Conservation (phyloP, 169 alveolate species). For the Plasmodium vivax region DNA sequence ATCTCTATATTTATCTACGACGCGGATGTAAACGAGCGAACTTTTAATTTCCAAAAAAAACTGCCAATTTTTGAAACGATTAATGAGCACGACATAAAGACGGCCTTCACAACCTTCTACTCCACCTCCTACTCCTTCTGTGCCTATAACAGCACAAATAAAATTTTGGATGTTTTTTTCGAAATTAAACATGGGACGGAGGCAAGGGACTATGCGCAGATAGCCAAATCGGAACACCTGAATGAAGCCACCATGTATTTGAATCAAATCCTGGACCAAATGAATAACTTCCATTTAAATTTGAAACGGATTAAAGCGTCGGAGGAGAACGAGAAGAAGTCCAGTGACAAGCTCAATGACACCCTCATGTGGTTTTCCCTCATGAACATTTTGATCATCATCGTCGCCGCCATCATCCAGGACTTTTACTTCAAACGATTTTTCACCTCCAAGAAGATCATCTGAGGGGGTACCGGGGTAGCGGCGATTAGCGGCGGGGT, state of each 20-base stretch:
- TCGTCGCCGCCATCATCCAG: slow-evolving; percentile 48
- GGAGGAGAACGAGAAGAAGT: slow-evolving; percentile 57
- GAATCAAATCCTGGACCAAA: slow-evolving; percentile 42
- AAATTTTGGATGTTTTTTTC: slow-evolving; percentile 10
- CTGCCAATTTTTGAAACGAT: slow-evolving; percentile 33
- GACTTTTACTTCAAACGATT: slow-evolving; percentile 55
- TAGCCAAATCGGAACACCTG: slow-evolving; percentile 57
- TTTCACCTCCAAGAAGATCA: slow-evolving; percentile 63
- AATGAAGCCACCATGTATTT: slow-evolving; percentile 51
- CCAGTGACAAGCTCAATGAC: slow-evolving; percentile 63
- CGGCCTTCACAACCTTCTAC: slow-evolving; percentile 60
- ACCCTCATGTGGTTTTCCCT: slow-evolving; percentile 70
- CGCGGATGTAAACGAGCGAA: slow-evolving; percentile 24
- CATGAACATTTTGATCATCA: slow-evolving; percentile 25
- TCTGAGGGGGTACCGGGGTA: not conserved
- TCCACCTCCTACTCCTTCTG: slow-evolving; percentile 62
- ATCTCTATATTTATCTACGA: slow-evolving; percentile 48
- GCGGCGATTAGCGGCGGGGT: not conserved
- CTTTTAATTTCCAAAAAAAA: not conserved
- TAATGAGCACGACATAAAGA: slow-evolving; percentile 65
- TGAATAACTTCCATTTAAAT: slow-evolving; percentile 54
- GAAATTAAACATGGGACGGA: slow-evolving; percentile 66
- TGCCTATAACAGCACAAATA: slow-evolving; percentile 16
- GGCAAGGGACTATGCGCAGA: slow-evolving; percentile 52
- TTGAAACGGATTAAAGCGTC: slow-evolving; percentile 27